Conservation (phyloP, 805 yeast species). For the Wickerhamiella dianesei region DNA sequence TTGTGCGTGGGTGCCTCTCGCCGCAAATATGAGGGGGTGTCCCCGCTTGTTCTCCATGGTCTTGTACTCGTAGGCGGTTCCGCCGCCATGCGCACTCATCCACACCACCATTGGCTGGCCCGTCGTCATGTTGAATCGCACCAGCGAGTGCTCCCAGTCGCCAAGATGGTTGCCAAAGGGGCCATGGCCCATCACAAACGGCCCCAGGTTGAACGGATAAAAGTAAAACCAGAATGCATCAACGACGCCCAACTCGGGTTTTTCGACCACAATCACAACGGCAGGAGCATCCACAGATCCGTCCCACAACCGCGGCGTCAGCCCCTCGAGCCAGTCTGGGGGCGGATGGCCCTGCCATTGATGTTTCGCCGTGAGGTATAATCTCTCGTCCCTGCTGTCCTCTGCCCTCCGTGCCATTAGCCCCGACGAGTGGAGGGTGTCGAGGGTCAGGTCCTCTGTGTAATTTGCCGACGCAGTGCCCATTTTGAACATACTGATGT, state of each 20-base stretch:
- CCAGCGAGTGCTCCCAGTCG: constrained; percentile 94
- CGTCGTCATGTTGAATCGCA: constrained; percentile 48
- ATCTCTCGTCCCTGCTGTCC: constrained; percentile 20
- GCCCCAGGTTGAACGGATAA: constrained; percentile 87
- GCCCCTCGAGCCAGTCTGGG: constrained; percentile 75
- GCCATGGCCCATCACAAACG: constrained; percentile 93
- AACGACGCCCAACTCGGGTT: constrained; percentile 63
- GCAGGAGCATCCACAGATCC: constrained; percentile 79
- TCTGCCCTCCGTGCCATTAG: not conserved
- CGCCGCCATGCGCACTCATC: constrained; percentile 99
- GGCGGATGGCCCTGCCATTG: constrained; percentile 52
- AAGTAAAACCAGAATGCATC: constrained; percentile 96
- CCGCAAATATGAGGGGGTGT: constrained; percentile 53
- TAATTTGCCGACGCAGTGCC: constrained; percentile 33
- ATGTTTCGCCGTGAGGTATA: constrained; percentile 50
- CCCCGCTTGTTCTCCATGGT: constrained; percentile 40
- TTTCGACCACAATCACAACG: constrained; percentile 68
- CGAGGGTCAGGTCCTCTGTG: constrained; percentile 17
- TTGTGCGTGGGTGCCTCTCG: constrained; percentile 95
- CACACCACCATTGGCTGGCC: constrained; percentile 75
- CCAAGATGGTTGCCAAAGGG: constrained; percentile 97
- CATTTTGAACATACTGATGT: constrained; percentile 51
- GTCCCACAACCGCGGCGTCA: constrained; percentile 47
- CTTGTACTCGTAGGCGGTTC: constrained; percentile 71
- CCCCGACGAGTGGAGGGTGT: constrained; percentile 5